Conservation (phyloP, 305 asterid genomes). For the Striga hermonthica region DNA sequence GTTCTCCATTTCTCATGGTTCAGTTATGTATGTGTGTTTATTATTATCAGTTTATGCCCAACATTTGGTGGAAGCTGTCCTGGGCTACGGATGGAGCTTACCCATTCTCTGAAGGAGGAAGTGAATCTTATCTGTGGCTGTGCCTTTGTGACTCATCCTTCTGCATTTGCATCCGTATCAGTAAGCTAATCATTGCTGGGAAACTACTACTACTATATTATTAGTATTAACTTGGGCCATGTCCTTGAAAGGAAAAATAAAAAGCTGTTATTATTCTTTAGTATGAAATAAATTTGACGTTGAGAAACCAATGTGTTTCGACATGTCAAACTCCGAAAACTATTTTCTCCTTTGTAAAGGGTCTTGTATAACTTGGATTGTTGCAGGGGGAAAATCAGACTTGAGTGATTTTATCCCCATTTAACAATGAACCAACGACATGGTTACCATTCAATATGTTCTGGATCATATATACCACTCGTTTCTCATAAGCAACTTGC, state of each 20-base stretch:
- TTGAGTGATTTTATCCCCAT: no score
- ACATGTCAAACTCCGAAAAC: no score
- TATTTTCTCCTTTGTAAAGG: no score
- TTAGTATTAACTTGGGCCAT: neutral
- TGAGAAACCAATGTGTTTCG: neutral
- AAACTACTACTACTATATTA: neutral
- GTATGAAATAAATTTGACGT: neutral
- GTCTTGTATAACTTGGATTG: no score
- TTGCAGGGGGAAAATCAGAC: no score
- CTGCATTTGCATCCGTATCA: conserved; percentile 86
- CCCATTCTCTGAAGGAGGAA: conserved; percentile 79
- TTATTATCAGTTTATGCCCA: conserved; percentile 60
- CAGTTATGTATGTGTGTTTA: conserved; percentile 4
- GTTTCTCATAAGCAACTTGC: no score
- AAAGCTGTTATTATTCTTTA: neutral
- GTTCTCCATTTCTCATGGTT: neutral
- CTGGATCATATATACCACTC: no score
- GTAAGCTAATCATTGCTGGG: conserved; percentile 43
- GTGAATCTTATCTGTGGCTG: conserved; percentile 79
- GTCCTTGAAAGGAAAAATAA: no score
- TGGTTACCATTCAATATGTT: no score
- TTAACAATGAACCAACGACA: no score
- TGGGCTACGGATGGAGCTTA: conserved; percentile 75
- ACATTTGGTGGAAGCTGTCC: conserved; percentile 92
- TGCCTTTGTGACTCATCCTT: conserved; percentile 58